A percentile compares a stretch with the other conserved stretches of the same genome.
phyloP scores from a whole-genome alignment of 345 rosid species.

The Kandelia obovata region DNA sequence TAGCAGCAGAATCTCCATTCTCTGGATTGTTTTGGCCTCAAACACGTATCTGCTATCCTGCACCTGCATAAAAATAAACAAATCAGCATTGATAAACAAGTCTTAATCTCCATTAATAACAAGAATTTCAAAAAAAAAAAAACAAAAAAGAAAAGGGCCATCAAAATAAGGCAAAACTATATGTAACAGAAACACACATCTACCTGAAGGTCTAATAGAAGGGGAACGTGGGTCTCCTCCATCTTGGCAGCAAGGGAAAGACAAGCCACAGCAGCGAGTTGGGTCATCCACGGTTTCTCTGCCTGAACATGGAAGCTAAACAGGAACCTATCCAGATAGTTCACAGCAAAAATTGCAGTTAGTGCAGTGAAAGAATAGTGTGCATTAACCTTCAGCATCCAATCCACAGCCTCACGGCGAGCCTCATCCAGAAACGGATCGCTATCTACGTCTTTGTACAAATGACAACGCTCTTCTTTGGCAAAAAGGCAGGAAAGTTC shows the following conservation, averaged over 20 bases:
- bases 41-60: conserved; percentile 66
- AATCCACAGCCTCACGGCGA: conserved; percentile 62
- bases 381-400: conserved; percentile 72
- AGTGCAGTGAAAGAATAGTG: conserved; percentile 63
- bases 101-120: not conserved
- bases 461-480: conserved; percentile 42
- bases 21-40: conserved; percentile 81
- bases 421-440: conserved; percentile 33
- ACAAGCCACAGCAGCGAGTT: conserved; percentile 80
- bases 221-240: conserved; percentile 84
- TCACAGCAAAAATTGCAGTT: conserved; percentile 69
- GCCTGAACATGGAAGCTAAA: conserved; percentile 39
- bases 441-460: conserved; percentile 19
- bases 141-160: not conserved
- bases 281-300: conserved; percentile 90
- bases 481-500: conserved; percentile 45
- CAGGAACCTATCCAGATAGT: conserved; percentile 83
- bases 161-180: not conserved
- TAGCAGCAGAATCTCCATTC: conserved; percentile 92
- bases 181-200: not conserved
- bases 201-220: conserved; percentile 85
- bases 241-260: conserved; percentile 92
- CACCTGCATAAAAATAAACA: conserved; percentile 41
- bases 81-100: conserved; percentile 10
- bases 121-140: not conserved